phyloP scores from a whole-genome alignment of 495 filamentous ascomycete genomes.

The Annulohypoxylon moriforme region DNA sequence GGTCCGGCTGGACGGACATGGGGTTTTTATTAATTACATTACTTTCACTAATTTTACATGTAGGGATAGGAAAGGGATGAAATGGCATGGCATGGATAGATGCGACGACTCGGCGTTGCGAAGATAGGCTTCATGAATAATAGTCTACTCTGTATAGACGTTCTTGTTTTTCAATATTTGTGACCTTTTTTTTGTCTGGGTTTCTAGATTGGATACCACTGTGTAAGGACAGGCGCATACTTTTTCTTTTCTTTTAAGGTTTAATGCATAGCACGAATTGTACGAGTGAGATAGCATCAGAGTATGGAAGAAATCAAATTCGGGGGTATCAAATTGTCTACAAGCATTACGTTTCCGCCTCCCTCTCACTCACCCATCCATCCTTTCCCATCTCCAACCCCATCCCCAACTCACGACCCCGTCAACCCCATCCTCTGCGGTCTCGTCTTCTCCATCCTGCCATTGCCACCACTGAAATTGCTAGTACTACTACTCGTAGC shows the following conservation, averaged over 20 bases:
- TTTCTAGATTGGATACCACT: neutral
- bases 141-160: neutral
- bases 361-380: no score
- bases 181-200: neutral
- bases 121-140: neutral
- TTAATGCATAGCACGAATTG: neutral
- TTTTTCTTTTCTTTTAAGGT: no score
- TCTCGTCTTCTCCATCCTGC: neutral
- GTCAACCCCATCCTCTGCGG: neutral
- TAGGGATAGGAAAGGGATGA: neutral
- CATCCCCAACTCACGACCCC: neutral
- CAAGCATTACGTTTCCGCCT: neutral
- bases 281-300: neutral
- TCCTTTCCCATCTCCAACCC: neutral
- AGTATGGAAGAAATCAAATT: neutral
- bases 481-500: neutral
- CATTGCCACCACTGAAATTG: neutral
- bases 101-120: neutral
- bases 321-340: conserved; percentile 9
- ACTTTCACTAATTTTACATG: conserved; percentile 4
- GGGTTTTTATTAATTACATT: neutral
- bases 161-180: neutral
- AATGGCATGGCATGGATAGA: neutral
- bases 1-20: neutral
- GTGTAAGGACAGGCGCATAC: no score